Evolutionary conservation across 176 grass and related monocot species (phyloP).

Genomic region (Zizania latifolia): DNA sequence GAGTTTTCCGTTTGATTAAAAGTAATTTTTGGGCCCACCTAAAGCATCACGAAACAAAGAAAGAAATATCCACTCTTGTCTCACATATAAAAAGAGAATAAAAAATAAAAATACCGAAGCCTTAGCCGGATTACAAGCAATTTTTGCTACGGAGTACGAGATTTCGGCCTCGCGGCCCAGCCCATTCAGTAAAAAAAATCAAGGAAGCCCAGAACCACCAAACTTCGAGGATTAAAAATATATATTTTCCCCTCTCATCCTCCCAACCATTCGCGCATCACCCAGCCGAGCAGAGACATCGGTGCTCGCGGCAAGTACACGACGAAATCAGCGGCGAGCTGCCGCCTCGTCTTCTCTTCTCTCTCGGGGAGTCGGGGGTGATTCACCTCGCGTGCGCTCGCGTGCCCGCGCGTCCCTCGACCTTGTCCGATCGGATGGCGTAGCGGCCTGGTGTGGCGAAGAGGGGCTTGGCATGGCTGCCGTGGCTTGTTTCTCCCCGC

Average conservation of each 20-base stretch:
- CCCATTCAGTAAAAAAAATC: background rate
- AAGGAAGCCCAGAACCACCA: background rate
- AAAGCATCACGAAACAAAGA: too few relatives aligned
- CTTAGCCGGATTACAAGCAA: too few relatives aligned
- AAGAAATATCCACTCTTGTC: too few relatives aligned
- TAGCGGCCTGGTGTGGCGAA: background rate
- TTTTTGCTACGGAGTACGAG: too few relatives aligned
- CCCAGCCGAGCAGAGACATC: background rate
- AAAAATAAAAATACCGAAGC: too few relatives aligned
- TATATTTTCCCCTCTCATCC: background rate
- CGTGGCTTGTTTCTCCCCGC: slow-evolving; percentile 30
- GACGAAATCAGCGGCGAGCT: background rate
- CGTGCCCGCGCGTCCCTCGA: background rate
- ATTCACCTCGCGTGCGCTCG: slow-evolving; percentile 20
- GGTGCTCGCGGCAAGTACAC: background rate
- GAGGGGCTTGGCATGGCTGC: background rate
- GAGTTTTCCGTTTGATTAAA: too few relatives aligned
- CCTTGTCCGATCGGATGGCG: slow-evolving; percentile 28
- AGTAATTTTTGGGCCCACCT: too few relatives aligned
- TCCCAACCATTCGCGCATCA: background rate
- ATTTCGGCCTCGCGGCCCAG: too few relatives aligned
- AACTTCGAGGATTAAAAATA: background rate
- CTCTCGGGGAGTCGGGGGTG: too few relatives aligned
- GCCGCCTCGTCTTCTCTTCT: background rate
- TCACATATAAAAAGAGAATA: too few relatives aligned